Percentiles rank a stretch among this genome's conserved stretches.
phyloP scores from a whole-genome alignment of 306 rosid species.

The Cicer chorassanicum region DNA sequence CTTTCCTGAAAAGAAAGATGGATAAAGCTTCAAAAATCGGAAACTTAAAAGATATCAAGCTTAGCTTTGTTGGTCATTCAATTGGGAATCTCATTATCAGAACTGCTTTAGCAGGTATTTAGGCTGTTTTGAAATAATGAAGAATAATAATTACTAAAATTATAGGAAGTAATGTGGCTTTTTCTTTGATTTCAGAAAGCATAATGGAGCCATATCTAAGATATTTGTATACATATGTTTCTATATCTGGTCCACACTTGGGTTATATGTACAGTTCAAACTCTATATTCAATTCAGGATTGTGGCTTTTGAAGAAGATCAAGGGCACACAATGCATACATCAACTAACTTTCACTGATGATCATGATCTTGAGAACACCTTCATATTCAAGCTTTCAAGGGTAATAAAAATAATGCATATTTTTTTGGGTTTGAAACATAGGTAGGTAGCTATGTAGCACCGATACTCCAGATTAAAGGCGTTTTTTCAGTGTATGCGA shows the following conservation, averaged over 20 bases:
- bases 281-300: conserved; percentile 91
- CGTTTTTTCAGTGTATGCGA: neutral
- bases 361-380: conserved; percentile 86
- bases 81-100: conserved; percentile 91
- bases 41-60: conserved; percentile 64
- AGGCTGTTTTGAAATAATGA: conserved; percentile 15
- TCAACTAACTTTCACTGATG: conserved; percentile 93
- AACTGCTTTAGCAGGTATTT: conserved; percentile 85
- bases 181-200: conserved; percentile 65
- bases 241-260: conserved; percentile 98
- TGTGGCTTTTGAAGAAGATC: conserved; percentile 94
- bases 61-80: conserved; percentile 97
- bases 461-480: neutral
- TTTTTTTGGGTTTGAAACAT: conserved; percentile 3
- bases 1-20: conserved; percentile 83
- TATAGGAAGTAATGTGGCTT: conserved; percentile 8
- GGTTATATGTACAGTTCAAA: conserved; percentile 95
- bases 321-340: conserved; percentile 92
- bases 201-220: conserved; percentile 89
- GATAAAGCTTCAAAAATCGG: conserved; percentile 77
- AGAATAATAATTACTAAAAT: neutral
- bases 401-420: conserved; percentile 58
- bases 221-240: conserved; percentile 78
- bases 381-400: conserved; percentile 91
- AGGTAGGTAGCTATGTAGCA: neutral